Percentiles rank a stretch among this genome's conserved stretches.
phyloP scores from a whole-genome alignment of 2,329 filamentous ascomycete species.

The Malbranchea zuffiana region DNA sequence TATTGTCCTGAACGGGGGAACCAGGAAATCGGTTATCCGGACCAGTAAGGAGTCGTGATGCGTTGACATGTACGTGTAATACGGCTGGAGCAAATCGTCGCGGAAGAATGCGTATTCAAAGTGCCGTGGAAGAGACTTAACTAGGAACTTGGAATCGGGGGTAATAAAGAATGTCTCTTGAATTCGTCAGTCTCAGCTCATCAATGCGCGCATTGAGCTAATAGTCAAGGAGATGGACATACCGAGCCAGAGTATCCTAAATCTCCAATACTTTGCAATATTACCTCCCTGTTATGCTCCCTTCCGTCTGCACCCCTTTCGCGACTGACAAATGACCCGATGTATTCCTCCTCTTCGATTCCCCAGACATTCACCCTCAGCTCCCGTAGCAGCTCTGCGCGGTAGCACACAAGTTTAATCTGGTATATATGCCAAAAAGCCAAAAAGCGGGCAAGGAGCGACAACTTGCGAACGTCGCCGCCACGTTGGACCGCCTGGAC shows the following conservation, averaged over 20 bases:
- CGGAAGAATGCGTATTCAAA: constrained; percentile 64
- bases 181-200: background rate
- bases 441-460: constrained; percentile 37
- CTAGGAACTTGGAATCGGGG: constrained; percentile 52
- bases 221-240: constrained; percentile 11
- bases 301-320: constrained; percentile 27
- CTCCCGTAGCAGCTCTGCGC: constrained; percentile 40
- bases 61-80: constrained; percentile 51
- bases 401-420: constrained; percentile 39
- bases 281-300: constrained; percentile 16
- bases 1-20: constrained; percentile 45
- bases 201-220: too few relatives aligned
- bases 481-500: too few relatives aligned
- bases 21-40: constrained; percentile 60
- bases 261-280: constrained; percentile 51
- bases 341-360: constrained; percentile 45
- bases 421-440: constrained; percentile 46
- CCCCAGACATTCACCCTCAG: constrained; percentile 44
- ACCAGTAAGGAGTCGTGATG: constrained; percentile 54
- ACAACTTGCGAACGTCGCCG: too few relatives aligned
- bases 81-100: constrained; percentile 53
- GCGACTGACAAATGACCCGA: constrained; percentile 39
- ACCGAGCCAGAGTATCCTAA: constrained; percentile 63
- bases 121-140: constrained; percentile 59
- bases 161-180: constrained; percentile 58